Evolutionary conservation across 2,329 filamentous ascomycete species (phyloP), one percentile per base, ranked within the genome.

Genomic region (Uncinocarpus reesii): DNA sequence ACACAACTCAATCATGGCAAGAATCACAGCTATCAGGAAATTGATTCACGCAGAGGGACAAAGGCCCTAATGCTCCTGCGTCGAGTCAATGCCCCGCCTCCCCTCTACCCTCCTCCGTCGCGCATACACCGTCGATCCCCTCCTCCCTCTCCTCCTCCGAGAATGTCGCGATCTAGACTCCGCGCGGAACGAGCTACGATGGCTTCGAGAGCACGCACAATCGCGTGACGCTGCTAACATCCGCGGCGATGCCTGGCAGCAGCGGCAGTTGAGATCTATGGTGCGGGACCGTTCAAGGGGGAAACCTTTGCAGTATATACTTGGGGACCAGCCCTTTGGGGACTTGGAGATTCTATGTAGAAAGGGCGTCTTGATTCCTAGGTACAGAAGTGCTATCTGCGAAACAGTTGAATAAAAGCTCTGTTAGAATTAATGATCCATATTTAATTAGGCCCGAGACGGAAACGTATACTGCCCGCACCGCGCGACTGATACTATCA

Each of bases 281-380:
- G 74, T 67, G 46, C 44, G 45, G 16, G 56, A 62, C 38, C 68
- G 79, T 50, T 67, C 73, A 2, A 63, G 56, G n/a, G 87, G 87
- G 1, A 77, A 81, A 50, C 92, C 92, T 1, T 67, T 98, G 28
- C 92, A 96, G 64, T 96, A 96, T 62, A 75, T 96, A 18, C 70
- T 98, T 1, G 88, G 88, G 2, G 81, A 81, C 4, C 88, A 95
- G 63, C 92, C 84, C 1, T 96, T 98, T 66, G 90, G 89, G 0
- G 70, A 79, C 3, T 67, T 96, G 13, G 83, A 95, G 35, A 83
- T 98, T 38, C 68, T 75, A 47, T 95, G 89, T 60, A 72, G 71
- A 23, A 77, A 73, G 8, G 86, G 86, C 1, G 89, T 96, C 4
- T 70, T 98, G 49, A 94, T 96, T 55, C 92, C 92, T 29, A 77